phyloP scores from a whole-genome alignment of 2,329 filamentous ascomycete species.

The Corniculantispora saksenae region DNA sequence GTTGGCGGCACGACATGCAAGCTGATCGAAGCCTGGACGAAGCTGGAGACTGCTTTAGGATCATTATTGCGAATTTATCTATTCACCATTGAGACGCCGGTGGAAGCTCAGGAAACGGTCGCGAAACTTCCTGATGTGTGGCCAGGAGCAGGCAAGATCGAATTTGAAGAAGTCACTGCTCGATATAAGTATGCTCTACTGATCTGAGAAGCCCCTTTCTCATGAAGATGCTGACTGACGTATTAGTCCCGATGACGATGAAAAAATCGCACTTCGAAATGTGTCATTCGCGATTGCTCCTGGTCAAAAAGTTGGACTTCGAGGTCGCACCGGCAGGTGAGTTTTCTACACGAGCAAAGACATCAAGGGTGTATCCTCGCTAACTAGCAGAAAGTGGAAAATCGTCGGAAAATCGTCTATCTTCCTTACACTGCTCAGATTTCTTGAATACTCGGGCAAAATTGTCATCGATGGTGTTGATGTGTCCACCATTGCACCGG shows the following conservation, averaged over 20 bases:
- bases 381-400: slow-evolving; percentile 36
- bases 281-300: background rate
- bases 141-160: background rate
- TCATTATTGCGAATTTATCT: background rate
- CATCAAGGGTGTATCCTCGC: background rate
- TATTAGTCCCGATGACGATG: background rate
- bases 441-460: slow-evolving; percentile 9
- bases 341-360: background rate
- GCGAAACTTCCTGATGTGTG: background rate
- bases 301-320: background rate
- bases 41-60: background rate
- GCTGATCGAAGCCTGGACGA: background rate
- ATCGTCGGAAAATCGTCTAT: slow-evolving; percentile 46
- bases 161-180: slow-evolving; percentile 20
- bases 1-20: no score
- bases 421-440: slow-evolving; percentile 13
- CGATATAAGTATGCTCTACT: slow-evolving; percentile 27
- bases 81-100: background rate
- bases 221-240: background rate
- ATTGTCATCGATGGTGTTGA: slow-evolving; percentile 37
- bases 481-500: slow-evolving; percentile 39
- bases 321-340: background rate
- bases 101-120: background rate
- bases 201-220: background rate
- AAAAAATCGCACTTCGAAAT: background rate